These are phyloP conservation scores for Colletotrichum sublineola DNA, from an alignment of 2,329 filamentous ascomycete species.

Conservation along the genomic window DNA sequence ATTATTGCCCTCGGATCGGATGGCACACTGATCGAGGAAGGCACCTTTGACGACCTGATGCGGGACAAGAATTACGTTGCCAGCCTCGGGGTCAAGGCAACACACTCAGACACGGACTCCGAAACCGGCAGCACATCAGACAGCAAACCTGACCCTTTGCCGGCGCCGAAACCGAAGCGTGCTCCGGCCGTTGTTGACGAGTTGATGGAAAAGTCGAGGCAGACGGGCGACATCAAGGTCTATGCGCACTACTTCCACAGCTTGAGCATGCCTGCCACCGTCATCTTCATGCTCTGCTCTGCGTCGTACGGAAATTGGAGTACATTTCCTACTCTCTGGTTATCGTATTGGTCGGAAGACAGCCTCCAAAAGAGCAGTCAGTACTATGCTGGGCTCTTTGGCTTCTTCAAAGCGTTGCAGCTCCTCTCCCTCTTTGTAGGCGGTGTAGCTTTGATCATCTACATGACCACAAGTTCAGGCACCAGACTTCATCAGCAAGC, in stretches of 20 bases:
- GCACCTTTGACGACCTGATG: conserved; percentile 51
- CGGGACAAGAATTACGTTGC: conserved; percentile 50
- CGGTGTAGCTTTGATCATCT: conserved; percentile 42
- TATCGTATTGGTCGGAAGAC: no score
- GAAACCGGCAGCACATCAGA: neutral
- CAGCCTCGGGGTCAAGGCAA: conserved; percentile 47
- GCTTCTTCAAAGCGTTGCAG: conserved; percentile 38
- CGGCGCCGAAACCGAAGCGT: conserved; percentile 13
- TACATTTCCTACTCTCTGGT: no score
- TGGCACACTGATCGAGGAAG: conserved; percentile 59
- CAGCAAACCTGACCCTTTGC: neutral
- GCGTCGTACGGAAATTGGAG: no score
- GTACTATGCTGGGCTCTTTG: conserved; percentile 44
- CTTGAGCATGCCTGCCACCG: neutral
- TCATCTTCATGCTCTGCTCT: conserved; percentile 12
- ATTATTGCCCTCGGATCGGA: conserved; percentile 60
- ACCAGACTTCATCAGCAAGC: conserved; percentile 45
- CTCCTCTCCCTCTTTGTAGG: conserved; percentile 42
- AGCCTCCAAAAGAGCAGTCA: conserved; percentile 35
- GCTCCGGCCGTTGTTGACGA: conserved; percentile 13
- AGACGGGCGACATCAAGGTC: conserved; percentile 44
- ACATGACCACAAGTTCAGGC: conserved; percentile 44
- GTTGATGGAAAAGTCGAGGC: conserved; percentile 38
- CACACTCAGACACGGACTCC: conserved; percentile 39
- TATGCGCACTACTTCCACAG: conserved; percentile 46